Evolutionary conservation across 345 rosid genomes (phyloP).

Genomic region (Citrus hindsii): DNA sequence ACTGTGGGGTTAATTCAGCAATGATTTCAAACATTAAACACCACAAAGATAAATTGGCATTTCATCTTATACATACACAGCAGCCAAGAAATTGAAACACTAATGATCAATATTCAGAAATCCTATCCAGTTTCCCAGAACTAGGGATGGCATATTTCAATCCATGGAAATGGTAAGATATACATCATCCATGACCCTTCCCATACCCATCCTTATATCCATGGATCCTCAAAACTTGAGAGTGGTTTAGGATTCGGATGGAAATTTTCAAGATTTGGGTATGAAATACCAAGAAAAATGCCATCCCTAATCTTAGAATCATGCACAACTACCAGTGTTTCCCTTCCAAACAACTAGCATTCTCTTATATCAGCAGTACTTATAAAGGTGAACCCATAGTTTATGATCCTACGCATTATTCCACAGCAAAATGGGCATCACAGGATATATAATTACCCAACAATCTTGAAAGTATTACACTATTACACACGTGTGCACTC

Average conservation of each 20-base stretch:
- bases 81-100: neutral
- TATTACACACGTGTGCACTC: too few species aligned
- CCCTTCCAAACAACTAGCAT: neutral
- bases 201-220: too few species aligned
- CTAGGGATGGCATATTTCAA: too few species aligned
- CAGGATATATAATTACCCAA: neutral
- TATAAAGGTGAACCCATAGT: neutral
- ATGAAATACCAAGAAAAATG: too few species aligned
- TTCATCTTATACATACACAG: neutral
- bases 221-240: too few species aligned
- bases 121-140: too few species aligned
- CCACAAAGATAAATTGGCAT: neutral
- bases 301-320: too few species aligned
- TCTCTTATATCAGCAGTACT: neutral
- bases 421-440: neutral
- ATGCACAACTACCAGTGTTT: neutral
- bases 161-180: too few species aligned
- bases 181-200: too few species aligned
- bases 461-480: too few species aligned
- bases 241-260: too few species aligned
- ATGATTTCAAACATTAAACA: neutral
- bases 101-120: neutral
- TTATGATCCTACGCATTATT: neutral
- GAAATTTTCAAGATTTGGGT: too few species aligned
- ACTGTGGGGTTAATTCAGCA: neutral